These are phyloP conservation scores for Beauveria scarabaeidicola DNA, from an alignment of 2,329 filamentous ascomycete species.

Conservation along the genomic window DNA sequence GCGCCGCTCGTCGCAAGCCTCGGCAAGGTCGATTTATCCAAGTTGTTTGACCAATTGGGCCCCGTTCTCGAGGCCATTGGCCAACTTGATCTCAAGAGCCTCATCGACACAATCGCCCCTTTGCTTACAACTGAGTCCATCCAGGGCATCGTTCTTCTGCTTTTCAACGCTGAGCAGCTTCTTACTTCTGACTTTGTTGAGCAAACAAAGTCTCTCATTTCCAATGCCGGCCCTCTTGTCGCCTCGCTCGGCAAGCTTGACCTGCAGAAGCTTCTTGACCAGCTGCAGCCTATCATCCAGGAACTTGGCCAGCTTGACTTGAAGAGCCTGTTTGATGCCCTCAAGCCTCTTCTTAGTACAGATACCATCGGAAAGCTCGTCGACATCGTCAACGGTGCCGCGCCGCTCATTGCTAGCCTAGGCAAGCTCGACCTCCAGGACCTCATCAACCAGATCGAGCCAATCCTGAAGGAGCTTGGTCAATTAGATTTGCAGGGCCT, in stretches of 20 bases:
- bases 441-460: slow-evolving; percentile 20
- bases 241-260: slow-evolving; percentile 11
- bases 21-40: slow-evolving; percentile 10
- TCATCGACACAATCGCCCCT: slow-evolving; percentile 14
- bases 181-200: slow-evolving; percentile 11
- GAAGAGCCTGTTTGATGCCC: slow-evolving; percentile 11
- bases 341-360: slow-evolving; percentile 5
- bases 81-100: slow-evolving; percentile 14
- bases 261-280: slow-evolving; percentile 16
- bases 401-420: slow-evolving; percentile 2
- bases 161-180: slow-evolving; percentile 13
- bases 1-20: slow-evolving; percentile 10
- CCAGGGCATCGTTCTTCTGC: slow-evolving; percentile 13
- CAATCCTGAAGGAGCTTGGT: slow-evolving; percentile 18
- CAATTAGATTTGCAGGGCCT: slow-evolving; percentile 13
- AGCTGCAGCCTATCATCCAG: slow-evolving; percentile 22
- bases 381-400: background rate
- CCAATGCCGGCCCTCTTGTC: slow-evolving; percentile 9
- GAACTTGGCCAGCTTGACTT: slow-evolving; percentile 13
- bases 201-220: slow-evolving; percentile 14
- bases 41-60: slow-evolving; percentile 19
- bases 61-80: slow-evolving; percentile 20
- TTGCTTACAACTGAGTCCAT: slow-evolving; percentile 11
- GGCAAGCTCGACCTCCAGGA: slow-evolving; percentile 11
- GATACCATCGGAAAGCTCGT: slow-evolving; percentile 10